Evolutionary conservation across 2,329 filamentous ascomycete genomes (phyloP), one percentile per base, ranked within the genome.

Genomic region (Thielaviopsis populi): DNA sequence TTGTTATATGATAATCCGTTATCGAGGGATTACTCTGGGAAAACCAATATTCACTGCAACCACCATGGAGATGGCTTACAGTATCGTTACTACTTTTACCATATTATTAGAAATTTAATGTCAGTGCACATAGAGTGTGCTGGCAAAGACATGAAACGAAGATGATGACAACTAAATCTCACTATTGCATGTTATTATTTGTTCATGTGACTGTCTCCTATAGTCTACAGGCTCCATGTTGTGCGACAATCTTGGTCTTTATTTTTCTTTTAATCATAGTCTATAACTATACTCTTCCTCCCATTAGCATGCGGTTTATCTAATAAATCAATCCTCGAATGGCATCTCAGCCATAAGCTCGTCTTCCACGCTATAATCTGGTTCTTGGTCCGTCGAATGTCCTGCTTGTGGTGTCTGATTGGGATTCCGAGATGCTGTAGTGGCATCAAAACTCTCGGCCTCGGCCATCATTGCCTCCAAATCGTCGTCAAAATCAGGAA

Each of bases 291-390:
- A 24, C 11, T 4, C 17, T 10, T 46, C 43, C 19, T 1, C 11
- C 8, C 22, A n/a, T 24, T 11, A 22, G 3, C 46, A 22, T 48
- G 46, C 46, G 8, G 30, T 17, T n/a, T n/a, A n/a, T n/a, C n/a
- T n/a, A 22, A 30, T 60, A 10, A 10, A 56, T 33, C 62, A 66
- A 40, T 66, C 61, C 17, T 66, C 64, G 22, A 63, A 66, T 41
- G 61, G 64, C 79, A 83, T 81, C 67, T 83, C 83, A 43, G 80
- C 82, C 83, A 90, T 85, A 0, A 80, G 84, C 66, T 83, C 85
- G 72, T 87, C 83, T 15, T 87, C 84, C 63, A 85, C 84, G 1
- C 78, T 80, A 70, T 81, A 84, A 27, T 76, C 72, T 42, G 78
- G 71, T 3, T 72, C 68, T 30, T n/a, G n/a, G n/a, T n/a, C n/a